Evolutionary conservation across 805 yeast species (phyloP).

Genomic region (Yarrowia porcina): DNA sequence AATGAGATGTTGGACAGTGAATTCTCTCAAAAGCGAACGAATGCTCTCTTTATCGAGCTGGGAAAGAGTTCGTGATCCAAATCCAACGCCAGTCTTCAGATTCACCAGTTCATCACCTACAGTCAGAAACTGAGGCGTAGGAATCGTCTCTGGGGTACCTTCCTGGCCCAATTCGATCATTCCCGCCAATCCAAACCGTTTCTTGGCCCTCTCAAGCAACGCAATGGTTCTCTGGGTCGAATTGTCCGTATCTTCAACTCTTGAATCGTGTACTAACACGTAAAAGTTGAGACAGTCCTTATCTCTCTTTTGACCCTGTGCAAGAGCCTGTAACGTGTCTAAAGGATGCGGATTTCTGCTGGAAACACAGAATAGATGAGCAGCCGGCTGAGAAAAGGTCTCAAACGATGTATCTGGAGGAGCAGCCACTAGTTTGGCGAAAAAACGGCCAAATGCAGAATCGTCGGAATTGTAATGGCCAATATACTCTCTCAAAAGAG

Average conservation of each 20-base stretch:
- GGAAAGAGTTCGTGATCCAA: background rate
- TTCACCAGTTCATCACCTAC: constrained; percentile 13
- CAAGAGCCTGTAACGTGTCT: constrained; percentile 48
- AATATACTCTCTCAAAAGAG: constrained; percentile 25
- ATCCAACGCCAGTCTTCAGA: constrained; percentile 28
- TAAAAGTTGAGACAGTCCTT: constrained; percentile 57
- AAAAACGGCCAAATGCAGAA: constrained; percentile 43
- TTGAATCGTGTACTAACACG: constrained; percentile 50
- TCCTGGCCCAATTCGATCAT: constrained; percentile 27
- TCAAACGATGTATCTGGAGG: constrained; percentile 71
- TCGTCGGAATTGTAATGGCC: constrained; percentile 13
- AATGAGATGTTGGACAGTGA: constrained; percentile 50
- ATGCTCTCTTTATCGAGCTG: constrained; percentile 43
- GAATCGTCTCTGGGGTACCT: background rate
- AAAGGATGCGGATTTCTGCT: constrained; percentile 58
- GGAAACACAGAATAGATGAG: constrained; percentile 66
- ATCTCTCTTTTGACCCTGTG: constrained; percentile 51
- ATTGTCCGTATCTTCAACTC: constrained; percentile 45
- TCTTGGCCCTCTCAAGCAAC: constrained; percentile 42
- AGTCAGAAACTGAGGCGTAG: constrained; percentile 5
- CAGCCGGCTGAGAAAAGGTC: constrained; percentile 80
- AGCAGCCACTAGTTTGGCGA: constrained; percentile 58
- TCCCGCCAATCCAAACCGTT: constrained; percentile 37
- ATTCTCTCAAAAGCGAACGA: constrained; percentile 45
- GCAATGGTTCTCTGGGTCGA: constrained; percentile 33